Evolutionary conservation across 192 early-diverging fungal species (phyloP), one percentile per base, ranked within the genome.

Genomic region (Podila clonocystis): DNA sequence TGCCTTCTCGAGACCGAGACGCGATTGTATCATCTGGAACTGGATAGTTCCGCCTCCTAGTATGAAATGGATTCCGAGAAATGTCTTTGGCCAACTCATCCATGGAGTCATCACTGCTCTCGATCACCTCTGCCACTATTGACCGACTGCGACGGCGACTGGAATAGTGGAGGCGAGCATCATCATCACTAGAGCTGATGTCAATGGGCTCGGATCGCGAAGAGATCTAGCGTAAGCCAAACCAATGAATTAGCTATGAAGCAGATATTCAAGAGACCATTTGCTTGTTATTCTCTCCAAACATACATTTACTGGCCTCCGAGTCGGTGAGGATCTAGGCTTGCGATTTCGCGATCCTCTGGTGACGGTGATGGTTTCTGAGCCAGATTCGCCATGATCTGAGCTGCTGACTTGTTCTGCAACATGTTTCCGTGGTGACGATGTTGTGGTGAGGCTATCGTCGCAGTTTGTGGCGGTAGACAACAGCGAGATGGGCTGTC

Each of bases 21-120:
- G 75, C 63, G 20, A 78, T 71, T 33, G 50, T 70, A 48, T 71
- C 75, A 29, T 78, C 50, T 8, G 68, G 59, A 28, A 71, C 50
- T 6, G 75, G 64, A n/a, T 71, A 62, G 5, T 19, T 28, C 9
- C 45, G 20, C 22, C 20, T 17, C n/a, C 22, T 62, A 5, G 24
- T 15, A 24, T 50, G 62, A 3, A 70, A 19, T 29, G 45, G 9
- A 29, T 63, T 65, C 45, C 30, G 55, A 4, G 65, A 60, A 12
- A 50, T 62, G 20, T 75, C 67, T 52, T 58, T 58, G 4, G 52
- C 45, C 2, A 75, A 50, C 38, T 76, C 74, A 50, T 76, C 74
- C 57, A 52, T 36, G 67, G 12, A 31, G 13, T 71, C 69, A 4
- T 71, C 75, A n/a, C 75, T 78, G 50, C 58, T 63, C 20, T 67